Conservation (phyloP, 192 early-diverging fungal genomes). For the Entomortierella chlamydospora region DNA sequence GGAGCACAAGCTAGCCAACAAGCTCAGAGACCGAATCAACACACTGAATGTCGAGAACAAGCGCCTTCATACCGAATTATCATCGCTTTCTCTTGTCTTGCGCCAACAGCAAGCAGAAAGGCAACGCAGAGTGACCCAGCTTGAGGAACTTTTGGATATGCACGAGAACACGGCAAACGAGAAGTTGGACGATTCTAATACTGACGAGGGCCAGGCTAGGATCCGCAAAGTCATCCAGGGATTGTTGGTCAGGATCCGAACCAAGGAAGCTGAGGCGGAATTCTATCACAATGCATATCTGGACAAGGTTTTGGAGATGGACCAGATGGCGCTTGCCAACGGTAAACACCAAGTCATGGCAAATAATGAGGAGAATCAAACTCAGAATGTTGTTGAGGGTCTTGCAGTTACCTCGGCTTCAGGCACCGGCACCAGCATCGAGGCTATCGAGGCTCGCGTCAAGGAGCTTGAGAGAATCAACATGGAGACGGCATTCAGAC, state of each 20-base stretch:
- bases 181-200: constrained; percentile 27
- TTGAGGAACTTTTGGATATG: constrained; percentile 47
- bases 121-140: constrained; percentile 35
- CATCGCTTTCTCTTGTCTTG: constrained; percentile 23
- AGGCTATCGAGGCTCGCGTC: constrained; percentile 29
- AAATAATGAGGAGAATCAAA: constrained; percentile 5
- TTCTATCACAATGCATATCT: constrained; percentile 54
- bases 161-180: constrained; percentile 28
- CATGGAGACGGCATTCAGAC: constrained; percentile 37
- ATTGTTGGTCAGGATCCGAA: constrained; percentile 41
- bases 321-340: constrained; percentile 43
- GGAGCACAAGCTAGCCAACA: constrained; percentile 39
- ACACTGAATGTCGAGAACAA: constrained; percentile 43
- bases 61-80: constrained; percentile 36
- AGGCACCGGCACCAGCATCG: constrained; percentile 9
- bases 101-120: constrained; percentile 41
- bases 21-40: constrained; percentile 43
- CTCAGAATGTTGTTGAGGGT: constrained; percentile 11
- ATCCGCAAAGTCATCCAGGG: constrained; percentile 54
- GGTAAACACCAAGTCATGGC: constrained; percentile 29
- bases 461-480: constrained; percentile 45
- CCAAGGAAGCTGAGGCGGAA: constrained; percentile 51
- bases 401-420: constrained; percentile 4
- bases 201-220: constrained; percentile 46
- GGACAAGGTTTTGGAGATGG: constrained; percentile 50